Percentiles rank a stretch among this genome's conserved stretches.
These are phyloP conservation scores for Calocybe indica DNA, from an alignment of 768 basidiomycete species.

Conservation along the genomic window DNA sequence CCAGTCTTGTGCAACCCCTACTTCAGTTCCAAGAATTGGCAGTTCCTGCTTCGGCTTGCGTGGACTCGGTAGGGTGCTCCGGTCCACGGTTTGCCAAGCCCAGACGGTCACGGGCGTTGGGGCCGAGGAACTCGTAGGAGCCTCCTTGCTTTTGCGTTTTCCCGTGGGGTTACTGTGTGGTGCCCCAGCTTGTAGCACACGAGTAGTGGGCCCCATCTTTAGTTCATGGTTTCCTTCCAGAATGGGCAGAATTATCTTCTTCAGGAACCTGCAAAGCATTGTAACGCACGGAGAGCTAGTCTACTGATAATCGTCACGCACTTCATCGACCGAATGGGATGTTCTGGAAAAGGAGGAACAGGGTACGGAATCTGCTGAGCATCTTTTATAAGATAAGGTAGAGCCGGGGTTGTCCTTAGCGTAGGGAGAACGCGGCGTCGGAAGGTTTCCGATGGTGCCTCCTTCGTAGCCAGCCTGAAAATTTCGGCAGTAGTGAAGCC, in stretches of 20 bases:
- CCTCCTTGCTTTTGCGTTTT: slow-evolving; percentile 12
- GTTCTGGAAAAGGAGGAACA: slow-evolving; percentile 32
- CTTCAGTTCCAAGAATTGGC: slow-evolving; percentile 26
- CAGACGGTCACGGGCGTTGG: slow-evolving; percentile 27
- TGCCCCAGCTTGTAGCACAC: slow-evolving; percentile 14
- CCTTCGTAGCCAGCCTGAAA: slow-evolving; percentile 26
- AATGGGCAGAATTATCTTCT: slow-evolving; percentile 42
- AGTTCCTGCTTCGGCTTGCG: background rate
- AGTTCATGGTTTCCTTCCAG: slow-evolving; percentile 37
- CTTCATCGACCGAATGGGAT: slow-evolving; percentile 52
- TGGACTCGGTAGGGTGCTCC: slow-evolving; percentile 1
- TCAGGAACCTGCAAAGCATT: slow-evolving; percentile 42
- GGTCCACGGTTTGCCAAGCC: slow-evolving; percentile 29
- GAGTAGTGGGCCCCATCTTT: slow-evolving; percentile 30
- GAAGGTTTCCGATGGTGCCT: slow-evolving; percentile 23
- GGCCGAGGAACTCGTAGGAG: slow-evolving; percentile 4
- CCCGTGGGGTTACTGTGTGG: slow-evolving; percentile 2
- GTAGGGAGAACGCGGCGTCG: slow-evolving; percentile 6
- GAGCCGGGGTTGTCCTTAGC: background rate
- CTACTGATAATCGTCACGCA: slow-evolving; percentile 16
- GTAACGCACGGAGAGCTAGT: background rate
- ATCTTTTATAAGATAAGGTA: background rate
- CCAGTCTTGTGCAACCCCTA: slow-evolving; percentile 46
- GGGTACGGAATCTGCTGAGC: slow-evolving; percentile 5
- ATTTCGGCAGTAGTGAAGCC: slow-evolving; percentile 33